Evolutionary conservation across 495 filamentous ascomycete species (phyloP), one percentile per base, ranked within the genome.

Genomic region (Saxispiralis lemnorum): DNA sequence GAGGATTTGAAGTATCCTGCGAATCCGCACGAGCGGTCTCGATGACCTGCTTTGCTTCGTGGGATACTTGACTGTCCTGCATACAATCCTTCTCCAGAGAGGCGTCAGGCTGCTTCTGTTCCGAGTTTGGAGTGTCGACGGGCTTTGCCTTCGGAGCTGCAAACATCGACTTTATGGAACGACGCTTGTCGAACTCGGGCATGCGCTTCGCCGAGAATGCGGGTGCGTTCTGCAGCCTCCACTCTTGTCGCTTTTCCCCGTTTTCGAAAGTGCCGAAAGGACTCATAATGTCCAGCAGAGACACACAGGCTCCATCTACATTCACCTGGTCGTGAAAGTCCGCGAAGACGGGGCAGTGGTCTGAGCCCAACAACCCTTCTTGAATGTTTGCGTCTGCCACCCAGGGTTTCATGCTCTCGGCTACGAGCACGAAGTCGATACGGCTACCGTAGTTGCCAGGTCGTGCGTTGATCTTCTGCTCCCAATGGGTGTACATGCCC

Each of bases 401-500:
- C 87, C 87, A 96, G 43, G 70, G 61, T 49, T 76, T 80, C 75
- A 94, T 88, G 30, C 71, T 69, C 33, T 77, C 63, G 47, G 73
- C 87, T 56, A 83, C 88, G 6, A 95, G 68, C 21, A 97, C 76
- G 60, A 93, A 96, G 56, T 97, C 89, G 43, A 97, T 95, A 24
- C 89, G 67, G 30, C 82, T 76, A 1, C 89, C 89, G 55, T 75
- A 86, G 57, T 97, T 96, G 11, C 81, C 88, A 0, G 89, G 89
- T 31, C 89, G 70, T 16, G 80, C 78, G 59, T 92, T 92, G 51
- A 81, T 79, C 56, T 75, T 78, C 43, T 81, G 78, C 45, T 93
- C 82, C 86, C 86, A 87, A 57, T 87, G 93, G 6, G 89, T 97
- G 60, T 83, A 96, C 89, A 97, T 97, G 36, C 87, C 85, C 44